Base-by-base conservation (phyloP, 192 early-diverging fungal species). In the Spizellomyces sp. region DNA sequence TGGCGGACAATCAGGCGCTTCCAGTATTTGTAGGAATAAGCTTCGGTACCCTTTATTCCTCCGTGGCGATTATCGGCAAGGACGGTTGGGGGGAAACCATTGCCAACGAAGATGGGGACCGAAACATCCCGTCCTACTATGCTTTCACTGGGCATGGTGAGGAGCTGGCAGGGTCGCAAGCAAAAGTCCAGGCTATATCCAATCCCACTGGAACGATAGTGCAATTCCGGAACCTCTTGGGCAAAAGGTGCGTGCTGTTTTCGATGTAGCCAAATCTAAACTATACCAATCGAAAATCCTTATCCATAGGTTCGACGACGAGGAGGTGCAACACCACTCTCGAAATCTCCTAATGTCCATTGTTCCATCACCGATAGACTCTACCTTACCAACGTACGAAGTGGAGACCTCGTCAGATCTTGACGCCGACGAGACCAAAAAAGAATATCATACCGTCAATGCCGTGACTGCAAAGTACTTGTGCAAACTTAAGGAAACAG, bases 81-180 rank as follows among this genome's bases (percentile, higher is more conserved):
- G 85, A 92, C 72, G 81, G 84, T 15, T 79, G 81, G 63, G 83
- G 91, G 44, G 94, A 96, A 64, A 89, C 92, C 67, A 96, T 99
- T 77, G 97, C 97, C 73, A 98, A 99, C 86, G 94, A 95, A 81
- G 97, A 99, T 74, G 97, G 97, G 79, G 94, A 96, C 84, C 85
- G 95, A 66, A 93, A 93, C 80, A 97, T 95, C 74, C 93, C 97
- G 46, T 89, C 94, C 47, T 92, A 91, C 78, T 90, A 98, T 70
- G 94, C 95, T 68, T 96, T 96, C 87, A 89, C 90, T 0, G 91
- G 88, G 54, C 89, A 94, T 58, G 97, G 96, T 70, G 94, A 94
- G 84, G 91, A 86, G 83, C 69, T 86, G 22, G 77, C 72, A 9
- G 80, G 85, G 56, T 80, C 89, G 36, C 93, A 95, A 70, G 95